Conservation (phyloP, 495 filamentous ascomycete genomes). For the Penicillium manginii region DNA sequence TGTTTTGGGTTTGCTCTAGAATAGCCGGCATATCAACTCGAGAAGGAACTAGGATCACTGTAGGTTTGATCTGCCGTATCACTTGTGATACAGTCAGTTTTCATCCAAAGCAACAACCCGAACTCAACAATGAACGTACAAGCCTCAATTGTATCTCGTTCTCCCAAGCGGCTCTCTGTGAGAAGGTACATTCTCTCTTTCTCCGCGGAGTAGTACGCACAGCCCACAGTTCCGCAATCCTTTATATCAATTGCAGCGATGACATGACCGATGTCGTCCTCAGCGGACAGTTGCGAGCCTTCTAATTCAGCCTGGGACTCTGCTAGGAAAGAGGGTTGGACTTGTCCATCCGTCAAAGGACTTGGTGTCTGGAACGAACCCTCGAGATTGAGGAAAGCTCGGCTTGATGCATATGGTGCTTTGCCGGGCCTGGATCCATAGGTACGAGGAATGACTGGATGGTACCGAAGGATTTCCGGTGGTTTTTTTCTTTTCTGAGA, state of each 20-base stretch:
- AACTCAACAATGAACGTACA: conserved; percentile 45
- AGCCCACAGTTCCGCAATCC: conserved; percentile 75
- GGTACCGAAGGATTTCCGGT: conserved; percentile 8
- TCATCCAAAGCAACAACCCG: neutral
- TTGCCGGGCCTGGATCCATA: conserved; percentile 11
- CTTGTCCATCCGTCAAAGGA: conserved; percentile 10
- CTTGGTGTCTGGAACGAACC: conserved; percentile 8
- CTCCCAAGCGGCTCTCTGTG: conserved; percentile 76
- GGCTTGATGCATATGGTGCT: conserved; percentile 7
- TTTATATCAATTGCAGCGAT: conserved; percentile 84
- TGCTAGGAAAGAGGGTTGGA: conserved; percentile 16
- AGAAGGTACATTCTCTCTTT: conserved; percentile 79
- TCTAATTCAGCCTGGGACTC: conserved; percentile 9
- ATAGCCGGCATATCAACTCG: conserved; percentile 62
- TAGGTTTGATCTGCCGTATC: conserved; percentile 77
- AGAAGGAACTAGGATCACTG: conserved; percentile 73
- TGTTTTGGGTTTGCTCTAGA: conserved; percentile 21
- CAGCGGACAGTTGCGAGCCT: conserved; percentile 15
- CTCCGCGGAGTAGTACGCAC: conserved; percentile 79
- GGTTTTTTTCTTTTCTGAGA: conserved; percentile 30
- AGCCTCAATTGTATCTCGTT: conserved; percentile 70
- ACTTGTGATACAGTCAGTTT: conserved; percentile 45
- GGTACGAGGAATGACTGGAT: conserved; percentile 20
- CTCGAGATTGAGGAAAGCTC: conserved; percentile 6
- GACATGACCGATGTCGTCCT: conserved; percentile 71